phyloP scores from a whole-genome alignment of 495 filamentous ascomycete genomes.

The Podospora appendiculata region DNA sequence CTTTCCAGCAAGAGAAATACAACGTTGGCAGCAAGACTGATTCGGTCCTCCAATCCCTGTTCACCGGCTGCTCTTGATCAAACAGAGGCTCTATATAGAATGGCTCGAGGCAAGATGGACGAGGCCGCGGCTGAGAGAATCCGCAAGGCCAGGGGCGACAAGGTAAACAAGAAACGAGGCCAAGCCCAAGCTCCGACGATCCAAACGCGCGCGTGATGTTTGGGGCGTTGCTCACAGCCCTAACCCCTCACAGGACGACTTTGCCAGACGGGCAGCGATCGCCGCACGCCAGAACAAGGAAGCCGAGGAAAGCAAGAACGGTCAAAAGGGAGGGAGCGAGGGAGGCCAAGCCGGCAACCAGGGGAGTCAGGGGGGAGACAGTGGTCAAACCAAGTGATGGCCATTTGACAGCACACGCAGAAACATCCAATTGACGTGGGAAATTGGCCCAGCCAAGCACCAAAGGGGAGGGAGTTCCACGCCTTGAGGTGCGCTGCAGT shows the following conservation, averaged over 20 bases:
- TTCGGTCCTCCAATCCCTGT: background rate
- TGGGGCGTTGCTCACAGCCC: background rate
- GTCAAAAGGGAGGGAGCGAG: constrained; percentile 3
- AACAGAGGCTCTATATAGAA: constrained; percentile 2
- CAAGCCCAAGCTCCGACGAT: background rate
- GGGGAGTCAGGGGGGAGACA: background rate
- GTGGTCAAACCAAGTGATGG: background rate
- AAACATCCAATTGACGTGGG: too few species aligned
- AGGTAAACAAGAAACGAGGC: constrained; percentile 12
- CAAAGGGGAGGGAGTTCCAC: too few species aligned
- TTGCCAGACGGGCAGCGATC: constrained; percentile 34
- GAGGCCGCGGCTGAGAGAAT: constrained; percentile 39
- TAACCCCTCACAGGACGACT: constrained; percentile 27
- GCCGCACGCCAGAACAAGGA: constrained; percentile 32
- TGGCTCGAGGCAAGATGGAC: constrained; percentile 37
- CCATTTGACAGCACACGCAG: background rate
- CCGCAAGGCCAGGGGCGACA: constrained; percentile 29
- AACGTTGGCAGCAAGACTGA: background rate
- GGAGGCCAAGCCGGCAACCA: constrained; percentile 6
- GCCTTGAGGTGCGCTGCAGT: too few species aligned
- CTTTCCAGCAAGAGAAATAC: too few species aligned
- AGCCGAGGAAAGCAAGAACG: constrained; percentile 1
- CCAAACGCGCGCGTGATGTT: background rate
- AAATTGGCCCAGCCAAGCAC: too few species aligned
- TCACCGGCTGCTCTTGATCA: background rate